Conservation (phyloP, 1,284 basidiomycete genomes). For the Cryptococcus neoformans region DNA sequence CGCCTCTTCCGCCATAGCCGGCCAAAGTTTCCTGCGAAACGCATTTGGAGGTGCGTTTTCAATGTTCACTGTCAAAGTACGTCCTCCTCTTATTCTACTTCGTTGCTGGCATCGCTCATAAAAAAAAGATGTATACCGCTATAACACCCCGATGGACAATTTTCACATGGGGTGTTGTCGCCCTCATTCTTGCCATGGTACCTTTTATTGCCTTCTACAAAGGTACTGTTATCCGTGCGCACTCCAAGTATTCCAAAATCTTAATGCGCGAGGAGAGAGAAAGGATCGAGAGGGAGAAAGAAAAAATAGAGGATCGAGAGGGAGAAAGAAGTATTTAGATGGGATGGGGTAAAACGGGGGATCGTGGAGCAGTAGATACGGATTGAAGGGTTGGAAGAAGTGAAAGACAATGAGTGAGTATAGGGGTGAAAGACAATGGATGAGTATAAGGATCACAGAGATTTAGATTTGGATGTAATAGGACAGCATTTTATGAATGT, state of each 20-base stretch:
- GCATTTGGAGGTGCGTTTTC: slow-evolving; percentile 23
- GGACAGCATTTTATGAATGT: too few species aligned
- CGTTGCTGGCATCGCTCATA: too few species aligned
- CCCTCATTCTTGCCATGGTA: slow-evolving; percentile 27
- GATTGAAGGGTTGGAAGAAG: too few species aligned
- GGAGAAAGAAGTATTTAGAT: background rate
- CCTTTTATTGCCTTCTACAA: slow-evolving; percentile 41
- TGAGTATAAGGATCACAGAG: too few species aligned
- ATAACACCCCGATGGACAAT: slow-evolving; percentile 23
- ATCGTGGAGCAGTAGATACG: too few species aligned
- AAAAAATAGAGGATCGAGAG: slow-evolving; percentile 10
- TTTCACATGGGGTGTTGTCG: slow-evolving; percentile 20
- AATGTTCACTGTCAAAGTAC: slow-evolving; percentile 14
- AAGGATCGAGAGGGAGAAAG: slow-evolving; percentile 24
- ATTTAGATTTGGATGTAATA: too few species aligned
- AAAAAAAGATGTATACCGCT: slow-evolving; percentile 13
- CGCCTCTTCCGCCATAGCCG: slow-evolving; percentile 22
- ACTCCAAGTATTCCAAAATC: slow-evolving; percentile 32
- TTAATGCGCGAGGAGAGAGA: slow-evolving; percentile 41
- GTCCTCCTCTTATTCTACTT: background rate
- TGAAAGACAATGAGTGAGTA: too few species aligned
- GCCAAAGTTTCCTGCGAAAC: slow-evolving; percentile 28
- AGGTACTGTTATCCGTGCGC: slow-evolving; percentile 37
- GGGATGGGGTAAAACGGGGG: background rate
- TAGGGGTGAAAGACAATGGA: too few species aligned